A percentile compares a stretch with the other conserved stretches of the same genome.
Conservation (phyloP, 148 eudicot genomes). For the Cornus kousa region DNA sequence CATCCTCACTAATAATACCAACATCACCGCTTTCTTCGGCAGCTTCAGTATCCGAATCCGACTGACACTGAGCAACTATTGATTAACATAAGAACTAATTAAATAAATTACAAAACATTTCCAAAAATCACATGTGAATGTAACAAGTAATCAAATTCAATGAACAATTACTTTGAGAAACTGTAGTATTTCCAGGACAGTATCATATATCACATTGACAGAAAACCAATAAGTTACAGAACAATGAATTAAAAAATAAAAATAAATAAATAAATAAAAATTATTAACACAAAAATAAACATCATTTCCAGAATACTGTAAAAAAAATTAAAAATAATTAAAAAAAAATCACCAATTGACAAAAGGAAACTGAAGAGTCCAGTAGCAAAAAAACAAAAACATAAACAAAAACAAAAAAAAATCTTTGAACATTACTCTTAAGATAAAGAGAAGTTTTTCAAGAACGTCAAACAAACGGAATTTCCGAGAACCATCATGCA, state of each 20-base stretch:
- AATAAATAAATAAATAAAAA: too few species aligned
- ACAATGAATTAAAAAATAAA: neutral
- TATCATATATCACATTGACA: neutral
- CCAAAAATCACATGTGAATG: neutral
- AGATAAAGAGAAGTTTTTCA: neutral
- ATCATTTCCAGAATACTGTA: neutral
- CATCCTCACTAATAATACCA: slow-evolving; percentile 67
- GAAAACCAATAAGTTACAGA: neutral
- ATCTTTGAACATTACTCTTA: neutral
- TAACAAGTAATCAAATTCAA: neutral
- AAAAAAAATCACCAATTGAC: too few species aligned
- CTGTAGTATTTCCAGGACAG: neutral
- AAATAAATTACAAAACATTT: neutral
- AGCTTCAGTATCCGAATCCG: neutral
- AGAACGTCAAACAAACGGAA: too few species aligned
- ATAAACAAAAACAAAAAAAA: too few species aligned
- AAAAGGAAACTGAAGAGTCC: neutral
- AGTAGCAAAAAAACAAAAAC: neutral
- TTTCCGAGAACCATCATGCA: neutral
- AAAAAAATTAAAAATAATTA: too few species aligned
- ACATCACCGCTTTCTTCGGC: slow-evolving; percentile 53
- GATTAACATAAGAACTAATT: neutral
- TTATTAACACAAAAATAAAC: too few species aligned
- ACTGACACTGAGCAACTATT: neutral
- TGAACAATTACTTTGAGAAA: neutral